phyloP scores from a whole-genome alignment of 2,329 filamentous ascomycete genomes.

The Cordyceps farinosa region DNA sequence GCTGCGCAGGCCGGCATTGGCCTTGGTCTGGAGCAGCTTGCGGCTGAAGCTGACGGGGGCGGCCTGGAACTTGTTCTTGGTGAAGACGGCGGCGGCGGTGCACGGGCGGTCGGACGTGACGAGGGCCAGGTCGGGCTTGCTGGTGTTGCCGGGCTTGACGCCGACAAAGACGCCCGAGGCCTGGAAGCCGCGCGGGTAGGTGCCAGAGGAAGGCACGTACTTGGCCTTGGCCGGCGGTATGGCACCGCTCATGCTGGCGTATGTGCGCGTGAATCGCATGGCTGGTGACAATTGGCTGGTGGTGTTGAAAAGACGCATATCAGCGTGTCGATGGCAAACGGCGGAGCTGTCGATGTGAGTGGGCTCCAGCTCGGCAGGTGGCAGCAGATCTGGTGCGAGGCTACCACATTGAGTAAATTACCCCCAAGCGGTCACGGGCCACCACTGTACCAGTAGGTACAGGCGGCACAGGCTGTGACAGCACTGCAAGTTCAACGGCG shows the following conservation, averaged over 20 bases:
- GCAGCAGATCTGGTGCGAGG: neutral
- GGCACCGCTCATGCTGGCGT: conserved; percentile 28
- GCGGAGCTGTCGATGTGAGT: neutral
- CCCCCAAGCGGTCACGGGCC: neutral
- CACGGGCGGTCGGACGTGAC: conserved; percentile 84
- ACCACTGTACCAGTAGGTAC: neutral
- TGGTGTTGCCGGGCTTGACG: conserved; percentile 89
- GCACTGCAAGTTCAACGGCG: neutral
- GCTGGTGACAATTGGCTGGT: conserved; percentile 19
- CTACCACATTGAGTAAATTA: too few species aligned
- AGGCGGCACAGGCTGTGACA: neutral
- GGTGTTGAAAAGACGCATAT: conserved; percentile 11
- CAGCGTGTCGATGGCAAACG: neutral
- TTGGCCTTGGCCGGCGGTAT: conserved; percentile 81
- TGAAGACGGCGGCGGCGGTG: conserved; percentile 88
- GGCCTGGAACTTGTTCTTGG: conserved; percentile 96
- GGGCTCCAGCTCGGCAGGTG: conserved; percentile 3
- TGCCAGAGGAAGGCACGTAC: conserved; percentile 80
- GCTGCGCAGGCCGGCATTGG: conserved; percentile 68
- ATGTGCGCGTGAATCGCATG: conserved; percentile 36
- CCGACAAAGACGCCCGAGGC: conserved; percentile 87
- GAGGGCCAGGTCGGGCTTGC: conserved; percentile 85
- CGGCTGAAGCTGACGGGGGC: conserved; percentile 87
- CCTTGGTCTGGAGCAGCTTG: conserved; percentile 62
- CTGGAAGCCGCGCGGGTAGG: conserved; percentile 85